Evolutionary conservation across 306 rosid genomes (phyloP).

Genomic region (Boehmeria nivea): DNA sequence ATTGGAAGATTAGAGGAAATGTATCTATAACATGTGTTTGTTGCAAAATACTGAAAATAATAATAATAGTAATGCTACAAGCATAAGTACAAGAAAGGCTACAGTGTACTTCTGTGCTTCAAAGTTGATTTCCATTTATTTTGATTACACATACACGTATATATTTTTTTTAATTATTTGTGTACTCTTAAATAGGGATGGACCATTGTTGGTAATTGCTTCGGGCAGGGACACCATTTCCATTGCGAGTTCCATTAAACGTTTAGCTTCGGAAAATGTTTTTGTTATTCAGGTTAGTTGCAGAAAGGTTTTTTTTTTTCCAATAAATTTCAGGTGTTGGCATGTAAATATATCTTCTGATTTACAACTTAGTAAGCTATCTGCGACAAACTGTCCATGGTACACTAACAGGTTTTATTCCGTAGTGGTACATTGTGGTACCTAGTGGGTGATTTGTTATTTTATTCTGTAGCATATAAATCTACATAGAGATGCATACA

Average conservation of each 20-base stretch:
- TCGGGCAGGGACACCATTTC: conserved; percentile 89
- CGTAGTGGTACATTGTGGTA: no score
- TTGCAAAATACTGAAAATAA: not conserved
- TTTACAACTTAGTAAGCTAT: not conserved
- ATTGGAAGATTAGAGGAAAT: no score
- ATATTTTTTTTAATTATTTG: conserved; percentile 9
- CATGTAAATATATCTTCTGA: conserved; percentile 10
- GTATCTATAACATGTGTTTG: not conserved
- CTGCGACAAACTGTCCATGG: not conserved
- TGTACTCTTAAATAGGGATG: conserved; percentile 56
- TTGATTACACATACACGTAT: not conserved
- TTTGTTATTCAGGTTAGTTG: conserved; percentile 80
- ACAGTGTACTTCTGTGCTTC: not conserved
- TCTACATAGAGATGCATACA: not conserved
- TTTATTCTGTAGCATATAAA: not conserved
- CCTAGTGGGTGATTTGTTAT: not conserved
- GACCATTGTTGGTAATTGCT: conserved; percentile 85
- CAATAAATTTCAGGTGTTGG: not conserved
- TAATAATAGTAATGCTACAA: no score
- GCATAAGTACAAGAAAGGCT: not conserved
- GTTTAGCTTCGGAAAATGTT: conserved; percentile 63
- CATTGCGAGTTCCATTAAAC: conserved; percentile 71
- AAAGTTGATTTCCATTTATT: not conserved
- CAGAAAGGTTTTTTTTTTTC: conserved; percentile 13
- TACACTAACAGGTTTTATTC: not conserved